A percentile compares a stretch with the other conserved stretches of the same genome.
Conservation (phyloP, 768 basidiomycete species). For the Lentinula sp. region DNA sequence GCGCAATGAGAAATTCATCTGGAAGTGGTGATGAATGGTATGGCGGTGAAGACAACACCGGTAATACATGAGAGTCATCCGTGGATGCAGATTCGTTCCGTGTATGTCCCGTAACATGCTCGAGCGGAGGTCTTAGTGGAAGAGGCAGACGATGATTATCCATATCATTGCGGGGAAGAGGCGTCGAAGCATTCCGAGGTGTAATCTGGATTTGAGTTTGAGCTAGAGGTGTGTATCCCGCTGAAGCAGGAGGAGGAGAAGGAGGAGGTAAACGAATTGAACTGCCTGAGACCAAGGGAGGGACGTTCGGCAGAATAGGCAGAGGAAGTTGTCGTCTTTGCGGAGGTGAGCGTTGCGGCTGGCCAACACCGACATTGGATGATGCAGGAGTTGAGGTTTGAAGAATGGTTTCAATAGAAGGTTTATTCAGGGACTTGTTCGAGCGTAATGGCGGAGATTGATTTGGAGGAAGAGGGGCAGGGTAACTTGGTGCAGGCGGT, state of each 20-base stretch:
- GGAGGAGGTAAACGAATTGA: neutral
- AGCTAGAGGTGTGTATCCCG: neutral
- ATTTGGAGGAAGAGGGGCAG: conserved; percentile 4
- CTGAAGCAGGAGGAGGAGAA: neutral
- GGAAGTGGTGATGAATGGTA: conserved; percentile 5
- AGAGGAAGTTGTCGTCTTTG: conserved; percentile 1
- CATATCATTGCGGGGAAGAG: neutral
- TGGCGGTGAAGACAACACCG: conserved; percentile 7
- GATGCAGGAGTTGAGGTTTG: neutral
- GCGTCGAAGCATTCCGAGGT: neutral
- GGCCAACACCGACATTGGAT: neutral
- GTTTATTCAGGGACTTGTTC: neutral
- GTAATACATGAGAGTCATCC: neutral
- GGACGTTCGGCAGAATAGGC: neutral
- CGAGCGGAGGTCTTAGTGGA: neutral
- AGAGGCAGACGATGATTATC: neutral
- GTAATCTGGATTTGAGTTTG: neutral
- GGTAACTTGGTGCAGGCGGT: conserved; percentile 3
- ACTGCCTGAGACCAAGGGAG: neutral
- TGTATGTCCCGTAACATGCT: neutral
- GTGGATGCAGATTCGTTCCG: neutral
- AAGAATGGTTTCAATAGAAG: neutral
- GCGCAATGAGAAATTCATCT: conserved; percentile 3
- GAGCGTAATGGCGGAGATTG: neutral
- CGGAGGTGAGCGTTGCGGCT: neutral